Base-by-base conservation (phyloP, 2,329 filamentous ascomycete genomes). In the Aspergillus spinulosporus region DNA sequence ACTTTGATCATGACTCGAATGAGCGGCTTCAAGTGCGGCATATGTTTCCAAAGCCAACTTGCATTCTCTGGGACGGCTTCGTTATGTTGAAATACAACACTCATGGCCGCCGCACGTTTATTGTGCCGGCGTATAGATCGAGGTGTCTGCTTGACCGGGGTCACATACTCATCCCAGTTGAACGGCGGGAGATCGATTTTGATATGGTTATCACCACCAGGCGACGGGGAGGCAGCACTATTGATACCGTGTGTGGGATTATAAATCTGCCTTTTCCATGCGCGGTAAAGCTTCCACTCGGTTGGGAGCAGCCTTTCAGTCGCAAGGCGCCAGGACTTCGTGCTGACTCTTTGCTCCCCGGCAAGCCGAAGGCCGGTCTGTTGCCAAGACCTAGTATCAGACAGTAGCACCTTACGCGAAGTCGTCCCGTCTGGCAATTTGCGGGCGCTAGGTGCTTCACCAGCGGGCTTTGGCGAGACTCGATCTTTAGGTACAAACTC, bases 61-160 rank as follows among this genome's bases (percentile, higher is more conserved):
- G 66, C 64, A 59, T 70, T 58, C 42, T 66, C 59, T 4, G 64
- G 56, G 12, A 58, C 67, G 43, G 62, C 59, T n/a, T 63, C 62
- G 40, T 62, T 46, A 34, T 60, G 57, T n/a, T 45, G 58, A 56
- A 61, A 66, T 45, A 65, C 34, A 6, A 60, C 40, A 49, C 62
- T 62, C 61, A 66, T 64, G 3, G 60, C 62, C 12, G 43, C 59
- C n/a, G 61, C 62, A 11, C 62, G 60, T 43, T 62, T 48, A 6
- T 42, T 7, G n/a, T 7, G 34, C n/a, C 8, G 11, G 34, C 7
- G 9, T 37, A 11, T 12, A 37, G 11, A 12, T 7, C 5, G 6
- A 34, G 31, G 34, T 11, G 34, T 37, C n/a, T 37, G 5, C 31
- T 34, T 34, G 15, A 65, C 42, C 5, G 62, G 54, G 8, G 56